phyloP scores from a whole-genome alignment of 495 filamentous ascomycete genomes.

The Pseudotulostoma volvatum region DNA sequence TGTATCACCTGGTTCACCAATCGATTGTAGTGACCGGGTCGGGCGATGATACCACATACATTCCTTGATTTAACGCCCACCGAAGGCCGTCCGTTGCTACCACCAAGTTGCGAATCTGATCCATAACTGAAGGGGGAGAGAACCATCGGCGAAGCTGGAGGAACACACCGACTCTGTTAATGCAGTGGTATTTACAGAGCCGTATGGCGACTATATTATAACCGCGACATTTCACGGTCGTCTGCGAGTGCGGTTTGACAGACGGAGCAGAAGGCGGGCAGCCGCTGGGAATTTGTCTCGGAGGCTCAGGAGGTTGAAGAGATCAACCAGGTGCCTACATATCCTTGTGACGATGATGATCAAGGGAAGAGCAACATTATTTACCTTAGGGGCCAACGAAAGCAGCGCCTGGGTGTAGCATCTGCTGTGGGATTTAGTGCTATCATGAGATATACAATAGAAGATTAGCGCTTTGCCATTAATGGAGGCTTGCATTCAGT shows the following conservation, averaged over 20 bases:
- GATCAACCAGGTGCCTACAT: constrained; percentile 76
- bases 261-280: constrained; percentile 22
- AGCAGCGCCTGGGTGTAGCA: constrained; percentile 90
- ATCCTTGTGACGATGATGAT: constrained; percentile 43
- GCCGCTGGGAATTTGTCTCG: constrained; percentile 46
- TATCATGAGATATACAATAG: constrained; percentile 61
- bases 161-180: constrained; percentile 88
- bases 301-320: constrained; percentile 79
- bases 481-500: constrained; percentile 83
- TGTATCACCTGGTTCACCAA: constrained; percentile 68
- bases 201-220: constrained; percentile 63
- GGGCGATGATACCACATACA: constrained; percentile 66
- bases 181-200: constrained; percentile 66
- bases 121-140: constrained; percentile 36
- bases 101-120: constrained; percentile 55
- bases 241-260: constrained; percentile 38
- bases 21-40: constrained; percentile 76
- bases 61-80: constrained; percentile 55
- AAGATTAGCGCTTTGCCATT: constrained; percentile 78
- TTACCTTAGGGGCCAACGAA: constrained; percentile 84
- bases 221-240: constrained; percentile 79
- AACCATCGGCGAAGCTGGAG: constrained; percentile 49
- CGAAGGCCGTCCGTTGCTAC: constrained; percentile 50
- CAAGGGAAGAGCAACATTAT: constrained; percentile 52
- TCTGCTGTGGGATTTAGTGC: constrained; percentile 49